Base-by-base conservation (phyloP, 2,329 filamentous ascomycete genomes). In the Huntiella moniliformis region DNA sequence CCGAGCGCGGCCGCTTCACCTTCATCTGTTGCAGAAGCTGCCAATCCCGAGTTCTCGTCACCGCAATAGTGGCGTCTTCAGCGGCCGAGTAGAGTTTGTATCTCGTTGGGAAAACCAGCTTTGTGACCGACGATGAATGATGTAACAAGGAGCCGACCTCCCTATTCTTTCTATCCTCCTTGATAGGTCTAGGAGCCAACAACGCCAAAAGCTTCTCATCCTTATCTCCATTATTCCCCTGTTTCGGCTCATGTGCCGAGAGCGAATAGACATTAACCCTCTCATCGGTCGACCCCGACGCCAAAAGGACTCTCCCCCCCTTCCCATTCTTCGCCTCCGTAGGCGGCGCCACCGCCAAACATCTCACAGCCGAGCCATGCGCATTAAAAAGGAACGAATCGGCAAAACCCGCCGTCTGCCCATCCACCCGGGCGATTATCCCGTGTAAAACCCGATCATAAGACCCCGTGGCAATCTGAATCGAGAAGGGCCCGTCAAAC, bases 321-420 rank as follows among this genome's bases (percentile, higher is more conserved):
- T 80, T 78, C 52, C 68, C 74, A 10, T 66, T 68, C 47, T 66
- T 57, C 1, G 70, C 66, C 13, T 70, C 71, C 10, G 83, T 82
- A 0, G 82, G 68, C 3, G 82, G 80, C 6, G 88, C 95, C 51
- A 95, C 64, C 17, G 87, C 85, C 32, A 98, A 70, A 58, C 84
- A 92, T 55, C 86, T 81, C 58, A 98, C 84, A 4, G 91, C 80
- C 10, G 87, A 92, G 47, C 77, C 72, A 63, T 98, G 91, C 11
- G 91, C 87, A 57, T 87, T 84, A 72, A 98, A 95, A 48, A 98
- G 73, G 61, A 98, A 98, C 0, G 83, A 88, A 61, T 96, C 88
- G 53, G 83, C 74, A 58, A 95, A 96, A 44, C 77, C 69, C 12
- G 67, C 57, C 45, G 59, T 53, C 31, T 53, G 43, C 5, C 18